Conservation (phyloP, 106 monocot species). For the Dactylorhiza incarnata region DNA sequence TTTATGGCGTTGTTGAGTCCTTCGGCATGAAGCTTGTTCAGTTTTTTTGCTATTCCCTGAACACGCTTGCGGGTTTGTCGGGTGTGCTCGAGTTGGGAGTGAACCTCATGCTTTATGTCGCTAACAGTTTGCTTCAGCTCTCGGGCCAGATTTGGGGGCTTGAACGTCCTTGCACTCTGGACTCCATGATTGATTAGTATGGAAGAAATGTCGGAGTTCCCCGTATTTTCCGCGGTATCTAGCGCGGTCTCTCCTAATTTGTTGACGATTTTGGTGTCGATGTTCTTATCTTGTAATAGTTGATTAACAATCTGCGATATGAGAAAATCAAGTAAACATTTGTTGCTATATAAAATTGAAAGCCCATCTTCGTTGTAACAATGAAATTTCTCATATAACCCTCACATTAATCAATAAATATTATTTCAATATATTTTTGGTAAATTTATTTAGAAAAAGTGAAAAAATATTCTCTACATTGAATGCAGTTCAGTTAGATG, state of each 20-base stretch:
- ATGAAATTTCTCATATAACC: too few species aligned
- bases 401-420: too few species aligned
- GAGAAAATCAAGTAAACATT: too few species aligned
- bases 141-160: slow-evolving; percentile 29
- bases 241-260: slow-evolving; percentile 53
- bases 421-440: too few species aligned
- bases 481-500: too few species aligned
- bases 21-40: slow-evolving; percentile 61
- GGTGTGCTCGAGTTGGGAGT: slow-evolving; percentile 55
- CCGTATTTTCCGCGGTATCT: slow-evolving; percentile 50
- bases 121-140: slow-evolving; percentile 60
- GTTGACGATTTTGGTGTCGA: slow-evolving; percentile 38
- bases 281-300: slow-evolving; percentile 32
- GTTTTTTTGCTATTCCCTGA: slow-evolving; percentile 42
- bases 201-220: slow-evolving; percentile 24
- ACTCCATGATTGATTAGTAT: slow-evolving; percentile 29
- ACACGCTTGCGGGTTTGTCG: slow-evolving; percentile 55
- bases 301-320: slow-evolving; percentile 30
- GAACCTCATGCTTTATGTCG: slow-evolving; percentile 65
- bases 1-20: slow-evolving; percentile 76
- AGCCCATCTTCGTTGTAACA: too few species aligned
- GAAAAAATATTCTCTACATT: too few species aligned
- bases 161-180: slow-evolving; percentile 32
- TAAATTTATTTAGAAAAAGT: too few species aligned
- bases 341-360: too few species aligned